These are phyloP conservation scores for Ophiostoma sp. DNA, from an alignment of 2,329 filamentous ascomycete species.

Conservation along the genomic window DNA sequence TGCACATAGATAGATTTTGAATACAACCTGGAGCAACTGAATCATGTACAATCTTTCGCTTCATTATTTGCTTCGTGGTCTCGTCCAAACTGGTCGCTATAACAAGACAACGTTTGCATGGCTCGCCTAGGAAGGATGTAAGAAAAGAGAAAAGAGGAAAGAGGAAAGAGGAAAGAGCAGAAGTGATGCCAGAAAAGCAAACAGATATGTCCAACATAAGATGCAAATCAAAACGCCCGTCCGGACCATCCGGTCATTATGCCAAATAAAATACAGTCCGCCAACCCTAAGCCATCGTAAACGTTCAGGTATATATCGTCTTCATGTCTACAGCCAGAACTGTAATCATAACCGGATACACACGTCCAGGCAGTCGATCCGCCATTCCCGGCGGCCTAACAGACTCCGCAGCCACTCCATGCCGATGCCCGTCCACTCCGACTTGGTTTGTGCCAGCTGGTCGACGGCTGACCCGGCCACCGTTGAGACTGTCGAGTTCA, in stretches of 20 bases:
- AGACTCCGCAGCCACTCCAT: conserved; percentile 84
- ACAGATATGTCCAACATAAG: neutral
- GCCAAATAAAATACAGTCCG: conserved; percentile 39
- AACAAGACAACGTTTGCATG: neutral
- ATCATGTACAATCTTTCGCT: neutral
- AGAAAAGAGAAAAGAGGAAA: neutral
- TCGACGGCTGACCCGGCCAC: conserved; percentile 68
- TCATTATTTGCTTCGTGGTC: neutral
- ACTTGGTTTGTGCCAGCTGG: conserved; percentile 53
- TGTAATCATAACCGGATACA: conserved; percentile 63
- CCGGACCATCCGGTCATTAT: neutral
- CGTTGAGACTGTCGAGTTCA: conserved; percentile 70
- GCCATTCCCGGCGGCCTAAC: conserved; percentile 82
- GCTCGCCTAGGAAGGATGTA: too few species aligned
- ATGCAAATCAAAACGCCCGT: neutral
- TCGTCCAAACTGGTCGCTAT: neutral
- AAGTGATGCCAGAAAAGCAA: neutral
- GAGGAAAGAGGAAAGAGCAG: neutral
- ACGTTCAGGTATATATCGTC: neutral
- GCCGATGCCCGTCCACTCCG: conserved; percentile 74
- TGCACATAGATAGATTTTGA: neutral
- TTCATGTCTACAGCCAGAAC: neutral
- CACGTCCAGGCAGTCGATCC: conserved; percentile 87
- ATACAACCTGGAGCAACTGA: neutral
- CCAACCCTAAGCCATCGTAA: neutral